Base-by-base conservation (phyloP, 176 grass and related monocot genomes). In the Triticum turgidum region DNA sequence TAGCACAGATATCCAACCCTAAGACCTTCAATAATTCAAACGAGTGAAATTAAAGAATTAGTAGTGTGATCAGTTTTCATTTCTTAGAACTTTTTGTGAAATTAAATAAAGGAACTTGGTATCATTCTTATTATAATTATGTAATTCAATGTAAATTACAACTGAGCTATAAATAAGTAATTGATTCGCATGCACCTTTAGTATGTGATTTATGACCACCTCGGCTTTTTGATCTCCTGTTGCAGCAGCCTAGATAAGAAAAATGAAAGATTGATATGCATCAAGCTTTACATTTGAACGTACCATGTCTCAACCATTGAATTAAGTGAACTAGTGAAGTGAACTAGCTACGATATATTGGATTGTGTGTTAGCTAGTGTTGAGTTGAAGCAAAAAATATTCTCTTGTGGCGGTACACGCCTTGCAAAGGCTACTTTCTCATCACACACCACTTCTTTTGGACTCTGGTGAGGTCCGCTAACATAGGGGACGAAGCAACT, bases 1-100 rank as follows among this genome's bases (percentile, higher is more conserved):
- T 88, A 41, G 92, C 94, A 77, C 94, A 97, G 22, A 94, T 79
- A 73, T 97, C 94, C 83, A 97, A 77, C 13, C 94, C 94, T 69
- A 94, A 68, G 29, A 97, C 66, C 94, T 97, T 85, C 69, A 64
- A 45, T 79, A 59, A 58, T 80, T 24, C 11, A 34, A 76, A 80
- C 44, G 11, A 45, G 51, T 24, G 17, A 59, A 82, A 83, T 20
- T 11, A 29, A 68, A 45, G 12, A 47, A 39, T 76, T 79, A 86
- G 35, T 59, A 45, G 59, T 20, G n/a, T 51, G 22, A 73, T 33
- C 41, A 67, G 24, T 62, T 77, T 73, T 58, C 10, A 52, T 61
- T 35, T 76, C 85, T 11, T 84, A n/a, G 5, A 83, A 74, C 24
- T 24, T 11, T 45, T 11, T 68, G 32, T 13, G 2, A 67, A 67